These are phyloP conservation scores for Ustilago loliicola DNA, from an alignment of 1,284 basidiomycete species.

Conservation along the genomic window DNA sequence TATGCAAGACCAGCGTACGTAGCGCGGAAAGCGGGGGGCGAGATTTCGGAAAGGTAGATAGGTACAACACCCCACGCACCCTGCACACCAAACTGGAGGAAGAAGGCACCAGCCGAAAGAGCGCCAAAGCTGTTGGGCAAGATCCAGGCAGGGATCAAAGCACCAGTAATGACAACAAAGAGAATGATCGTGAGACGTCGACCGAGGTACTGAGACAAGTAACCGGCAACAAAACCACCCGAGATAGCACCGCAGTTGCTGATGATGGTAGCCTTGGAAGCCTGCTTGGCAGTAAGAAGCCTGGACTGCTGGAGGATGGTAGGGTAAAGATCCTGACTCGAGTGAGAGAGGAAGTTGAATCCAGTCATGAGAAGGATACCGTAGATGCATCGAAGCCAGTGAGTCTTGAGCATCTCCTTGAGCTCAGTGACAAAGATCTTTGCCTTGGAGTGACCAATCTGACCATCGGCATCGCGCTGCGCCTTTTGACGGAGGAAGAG, in stretches of 20 bases:
- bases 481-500: slow-evolving; percentile 76
- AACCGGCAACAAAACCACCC: slow-evolving; percentile 85
- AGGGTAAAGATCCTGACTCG: slow-evolving; percentile 66
- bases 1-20: slow-evolving; percentile 93
- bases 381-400: slow-evolving; percentile 90
- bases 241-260: slow-evolving; percentile 83
- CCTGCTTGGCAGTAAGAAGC: slow-evolving; percentile 72
- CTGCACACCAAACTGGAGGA: slow-evolving; percentile 69
- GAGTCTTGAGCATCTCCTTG: slow-evolving; percentile 81
- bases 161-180: slow-evolving; percentile 69
- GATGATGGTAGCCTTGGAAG: slow-evolving; percentile 90
- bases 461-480: slow-evolving; percentile 65
- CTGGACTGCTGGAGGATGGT: slow-evolving; percentile 64
- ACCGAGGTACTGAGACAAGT: slow-evolving; percentile 84
- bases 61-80: slow-evolving; percentile 78
- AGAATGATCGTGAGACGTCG: slow-evolving; percentile 87
- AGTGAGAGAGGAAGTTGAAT: slow-evolving; percentile 87
- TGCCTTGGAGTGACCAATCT: slow-evolving; percentile 70
- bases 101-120: slow-evolving; percentile 74
- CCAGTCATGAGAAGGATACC: slow-evolving; percentile 75
- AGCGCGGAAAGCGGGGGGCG: slow-evolving; percentile 90
- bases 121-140: slow-evolving; percentile 70
- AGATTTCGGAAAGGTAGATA: slow-evolving; percentile 89
- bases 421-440: slow-evolving; percentile 80
- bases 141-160: slow-evolving; percentile 70